These are phyloP conservation scores for Papilionanthe hybrid DNA, from an alignment of 116 monocot species.

Conservation along the genomic window DNA sequence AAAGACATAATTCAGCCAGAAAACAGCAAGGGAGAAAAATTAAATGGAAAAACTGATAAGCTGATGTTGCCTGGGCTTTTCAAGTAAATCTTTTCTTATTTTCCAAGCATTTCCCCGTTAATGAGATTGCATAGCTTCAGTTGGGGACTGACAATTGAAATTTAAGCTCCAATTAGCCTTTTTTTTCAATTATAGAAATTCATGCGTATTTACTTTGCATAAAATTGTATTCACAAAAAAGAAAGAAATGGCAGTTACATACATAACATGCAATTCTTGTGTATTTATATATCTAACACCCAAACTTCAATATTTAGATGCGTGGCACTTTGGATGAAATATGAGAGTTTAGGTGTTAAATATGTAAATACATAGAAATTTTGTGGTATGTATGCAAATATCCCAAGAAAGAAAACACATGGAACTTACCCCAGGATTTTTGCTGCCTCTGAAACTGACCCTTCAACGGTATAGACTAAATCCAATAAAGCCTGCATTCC, in stretches of 20 bases:
- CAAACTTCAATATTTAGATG: no score
- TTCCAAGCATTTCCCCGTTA: background rate
- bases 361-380: no score
- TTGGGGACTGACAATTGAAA: background rate
- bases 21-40: background rate
- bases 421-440: constrained; percentile 65
- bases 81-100: background rate
- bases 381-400: no score
- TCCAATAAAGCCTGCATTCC: constrained; percentile 94
- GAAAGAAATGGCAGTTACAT: no score
- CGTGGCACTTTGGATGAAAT: no score
- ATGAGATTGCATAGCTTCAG: background rate
- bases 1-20: background rate
- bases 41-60: background rate
- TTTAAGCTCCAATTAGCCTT: background rate
- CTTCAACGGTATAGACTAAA: constrained; percentile 78
- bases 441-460: constrained; percentile 85
- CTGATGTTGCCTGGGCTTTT: background rate
- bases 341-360: no score
- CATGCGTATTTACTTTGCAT: background rate
- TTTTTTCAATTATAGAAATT: background rate
- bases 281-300: no score
- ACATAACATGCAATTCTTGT: no score
- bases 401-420: constrained; percentile 2
- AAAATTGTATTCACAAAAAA: background rate